These are phyloP conservation scores for Lichina pygmaea DNA, from an alignment of 495 filamentous ascomycete species.

Conservation along the genomic window DNA sequence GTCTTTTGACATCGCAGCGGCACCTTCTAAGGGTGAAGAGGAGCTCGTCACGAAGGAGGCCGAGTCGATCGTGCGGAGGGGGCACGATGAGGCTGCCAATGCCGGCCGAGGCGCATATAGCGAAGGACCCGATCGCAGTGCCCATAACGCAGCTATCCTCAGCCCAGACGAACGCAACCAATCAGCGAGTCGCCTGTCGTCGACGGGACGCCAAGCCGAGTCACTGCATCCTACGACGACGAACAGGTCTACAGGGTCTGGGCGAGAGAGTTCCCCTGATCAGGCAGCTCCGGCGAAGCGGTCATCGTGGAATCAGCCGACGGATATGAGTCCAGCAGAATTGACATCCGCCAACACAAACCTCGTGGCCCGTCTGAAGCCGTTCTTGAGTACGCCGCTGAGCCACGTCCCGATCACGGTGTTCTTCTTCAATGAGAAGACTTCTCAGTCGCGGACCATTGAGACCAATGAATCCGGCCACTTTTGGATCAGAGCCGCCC, in stretches of 20 bases:
- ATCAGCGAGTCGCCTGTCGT: neutral
- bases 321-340: constrained; percentile 39
- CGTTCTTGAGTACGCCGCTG: constrained; percentile 67
- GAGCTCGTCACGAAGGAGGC: constrained; percentile 45
- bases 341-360: constrained; percentile 56
- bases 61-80: constrained; percentile 39
- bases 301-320: constrained; percentile 20
- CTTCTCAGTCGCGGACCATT: constrained; percentile 54
- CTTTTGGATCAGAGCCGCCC: constrained; percentile 44
- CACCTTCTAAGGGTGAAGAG: constrained; percentile 16
- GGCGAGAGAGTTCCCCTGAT: constrained; percentile 11
- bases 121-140: constrained; percentile 12
- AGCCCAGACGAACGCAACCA: constrained; percentile 3
- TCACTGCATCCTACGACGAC: constrained; percentile 4
- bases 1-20: neutral
- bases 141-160: constrained; percentile 6
- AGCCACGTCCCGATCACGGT: constrained; percentile 49
- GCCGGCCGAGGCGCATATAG: constrained; percentile 38
- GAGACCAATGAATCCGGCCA: constrained; percentile 68
- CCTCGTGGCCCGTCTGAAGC: constrained; percentile 61
- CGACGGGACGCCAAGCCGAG: neutral
- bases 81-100: constrained; percentile 38
- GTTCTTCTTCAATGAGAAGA: constrained; percentile 69
- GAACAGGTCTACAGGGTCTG: constrained; percentile 4
- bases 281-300: constrained; percentile 15